A percentile compares a stretch with the other conserved stretches of the same genome.
Evolutionary conservation across 371 early-diverging fungal species (phyloP).

Genomic region (Entomophthora muscae): DNA sequence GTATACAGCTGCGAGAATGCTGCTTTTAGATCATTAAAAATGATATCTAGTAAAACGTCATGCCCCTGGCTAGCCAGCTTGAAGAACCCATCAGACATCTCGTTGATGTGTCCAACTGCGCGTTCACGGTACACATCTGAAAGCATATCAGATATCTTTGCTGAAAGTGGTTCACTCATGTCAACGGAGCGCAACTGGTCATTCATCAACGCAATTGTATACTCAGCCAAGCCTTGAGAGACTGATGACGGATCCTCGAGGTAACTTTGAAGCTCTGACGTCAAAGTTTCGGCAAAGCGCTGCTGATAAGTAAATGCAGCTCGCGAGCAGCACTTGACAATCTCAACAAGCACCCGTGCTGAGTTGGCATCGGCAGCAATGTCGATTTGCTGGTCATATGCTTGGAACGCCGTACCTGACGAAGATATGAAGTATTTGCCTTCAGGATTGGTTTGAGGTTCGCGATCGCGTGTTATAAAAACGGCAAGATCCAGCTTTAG

Average conservation of each 20-base stretch:
- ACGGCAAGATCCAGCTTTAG: constrained; percentile 63
- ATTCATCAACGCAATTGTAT: constrained; percentile 85
- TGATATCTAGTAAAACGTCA: constrained; percentile 56
- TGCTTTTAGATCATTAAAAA: constrained; percentile 59
- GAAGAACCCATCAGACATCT: constrained; percentile 61
- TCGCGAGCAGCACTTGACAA: constrained; percentile 68
- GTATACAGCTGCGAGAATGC: constrained; percentile 57
- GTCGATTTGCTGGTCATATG: constrained; percentile 91
- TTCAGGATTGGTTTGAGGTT: constrained; percentile 61
- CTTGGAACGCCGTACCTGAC: constrained; percentile 78
- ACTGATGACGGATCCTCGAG: constrained; percentile 44
- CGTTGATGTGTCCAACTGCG: constrained; percentile 35
- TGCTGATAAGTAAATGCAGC: constrained; percentile 62
- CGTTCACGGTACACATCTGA: constrained; percentile 44
- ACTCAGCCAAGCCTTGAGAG: constrained; percentile 73
- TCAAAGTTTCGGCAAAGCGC: constrained; percentile 54
- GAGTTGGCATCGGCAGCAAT: constrained; percentile 64
- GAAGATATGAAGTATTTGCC: constrained; percentile 63
- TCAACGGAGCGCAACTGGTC: constrained; percentile 77
- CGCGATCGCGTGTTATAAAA: constrained; percentile 47
- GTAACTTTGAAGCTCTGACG: constrained; percentile 52
- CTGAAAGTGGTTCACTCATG: constrained; percentile 59
- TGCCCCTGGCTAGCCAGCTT: constrained; percentile 51
- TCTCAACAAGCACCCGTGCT: constrained; percentile 68
- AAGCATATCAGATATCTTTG: constrained; percentile 41